phyloP scores from a whole-genome alignment of 139 green algal species.

The Closterium sp. region DNA sequence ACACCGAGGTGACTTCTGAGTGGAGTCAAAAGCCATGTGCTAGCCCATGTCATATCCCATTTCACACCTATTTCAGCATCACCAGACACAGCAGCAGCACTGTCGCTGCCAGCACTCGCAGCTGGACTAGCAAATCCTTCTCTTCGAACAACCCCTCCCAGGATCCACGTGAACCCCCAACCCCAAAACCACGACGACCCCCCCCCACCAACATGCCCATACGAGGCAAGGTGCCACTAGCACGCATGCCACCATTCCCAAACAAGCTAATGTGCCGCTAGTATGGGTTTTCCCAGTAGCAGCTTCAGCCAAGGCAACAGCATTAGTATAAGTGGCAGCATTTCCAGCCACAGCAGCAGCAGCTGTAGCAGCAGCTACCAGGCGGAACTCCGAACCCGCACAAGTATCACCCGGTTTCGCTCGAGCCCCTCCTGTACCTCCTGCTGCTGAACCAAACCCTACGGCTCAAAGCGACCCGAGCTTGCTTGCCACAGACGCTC shows the following conservation, averaged over 20 bases:
- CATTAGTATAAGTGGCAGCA: too few relatives aligned
- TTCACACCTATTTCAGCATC: not conserved
- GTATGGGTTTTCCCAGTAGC: not conserved
- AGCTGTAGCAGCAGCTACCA: not conserved
- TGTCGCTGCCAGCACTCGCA: not conserved
- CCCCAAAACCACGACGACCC: not conserved
- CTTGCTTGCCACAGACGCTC: not conserved
- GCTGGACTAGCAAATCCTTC: not conserved
- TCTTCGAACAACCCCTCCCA: not conserved
- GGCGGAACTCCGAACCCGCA: not conserved
- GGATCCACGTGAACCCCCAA: not conserved
- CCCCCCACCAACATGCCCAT: too few relatives aligned
- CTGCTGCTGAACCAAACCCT: not conserved
- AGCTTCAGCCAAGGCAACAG: too few relatives aligned
- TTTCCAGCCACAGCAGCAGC: not conserved
- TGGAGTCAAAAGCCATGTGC: too few relatives aligned
- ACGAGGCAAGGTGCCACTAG: not conserved
- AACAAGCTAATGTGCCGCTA: not conserved
- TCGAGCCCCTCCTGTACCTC: not conserved
- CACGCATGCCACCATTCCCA: not conserved
- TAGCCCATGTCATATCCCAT: not conserved
- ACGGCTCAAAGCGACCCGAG: not conserved
- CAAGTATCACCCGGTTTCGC: not conserved
- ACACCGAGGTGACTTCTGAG: too few relatives aligned
- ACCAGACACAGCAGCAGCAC: not conserved